These are phyloP conservation scores for Hericium erinaceus DNA, from an alignment of 768 basidiomycete species.

Conservation along the genomic window DNA sequence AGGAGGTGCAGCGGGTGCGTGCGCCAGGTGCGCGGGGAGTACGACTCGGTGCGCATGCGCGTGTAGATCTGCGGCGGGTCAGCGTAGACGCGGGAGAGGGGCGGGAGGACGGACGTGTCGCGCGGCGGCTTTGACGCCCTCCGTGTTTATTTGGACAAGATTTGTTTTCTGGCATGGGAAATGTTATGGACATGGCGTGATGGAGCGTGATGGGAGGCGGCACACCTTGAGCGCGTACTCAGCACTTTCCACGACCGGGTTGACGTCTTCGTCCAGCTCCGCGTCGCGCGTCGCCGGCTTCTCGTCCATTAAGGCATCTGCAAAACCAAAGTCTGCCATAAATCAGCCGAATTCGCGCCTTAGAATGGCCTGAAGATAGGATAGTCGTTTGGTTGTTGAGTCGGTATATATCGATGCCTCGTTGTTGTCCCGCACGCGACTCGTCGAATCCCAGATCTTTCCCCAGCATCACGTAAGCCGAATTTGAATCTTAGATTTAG, in stretches of 20 bases:
- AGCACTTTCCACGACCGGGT: constrained; percentile 12
- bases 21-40: constrained; percentile 77
- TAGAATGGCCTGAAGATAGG: background rate
- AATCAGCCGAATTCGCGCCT: background rate
- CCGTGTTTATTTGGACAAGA: constrained; percentile 16
- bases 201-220: too few relatives aligned
- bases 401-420: background rate
- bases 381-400: background rate
- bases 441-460: background rate
- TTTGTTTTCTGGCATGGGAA: constrained; percentile 16
- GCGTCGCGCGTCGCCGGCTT: constrained; percentile 2
- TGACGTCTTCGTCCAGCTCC: constrained; percentile 1
- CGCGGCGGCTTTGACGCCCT: constrained; percentile 10
- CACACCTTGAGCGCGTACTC: constrained; percentile 13
- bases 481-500: background rate
- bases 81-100: background rate
- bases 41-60: constrained; percentile 51
- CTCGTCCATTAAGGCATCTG: background rate
- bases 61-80: constrained; percentile 42
- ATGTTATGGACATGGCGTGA: too few relatives aligned
- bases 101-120: constrained; percentile 6
- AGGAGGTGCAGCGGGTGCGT: constrained; percentile 67
- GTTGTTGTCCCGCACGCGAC: background rate
- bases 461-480: background rate
- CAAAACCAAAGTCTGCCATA: background rate